phyloP scores from a whole-genome alignment of 352 stramenopile species.

The Thalassiosira oceanica region DNA sequence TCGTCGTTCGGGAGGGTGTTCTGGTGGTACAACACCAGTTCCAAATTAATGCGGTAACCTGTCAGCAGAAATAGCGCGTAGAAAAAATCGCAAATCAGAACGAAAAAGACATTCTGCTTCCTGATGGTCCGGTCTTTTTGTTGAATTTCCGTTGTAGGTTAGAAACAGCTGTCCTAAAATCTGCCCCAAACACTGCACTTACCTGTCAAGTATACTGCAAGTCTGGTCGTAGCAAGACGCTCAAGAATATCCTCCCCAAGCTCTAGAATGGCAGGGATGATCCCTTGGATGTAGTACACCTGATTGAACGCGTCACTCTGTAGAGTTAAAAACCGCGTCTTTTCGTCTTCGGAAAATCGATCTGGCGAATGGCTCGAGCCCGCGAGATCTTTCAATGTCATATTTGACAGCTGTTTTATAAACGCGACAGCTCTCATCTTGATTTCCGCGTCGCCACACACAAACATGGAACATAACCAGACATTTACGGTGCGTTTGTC shows the following conservation, averaged over 20 bases:
- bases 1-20: slow-evolving; percentile 16
- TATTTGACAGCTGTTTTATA: slow-evolving; percentile 33
- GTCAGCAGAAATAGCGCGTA: slow-evolving; percentile 37
- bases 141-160: too few relatives aligned
- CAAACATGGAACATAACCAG: slow-evolving; percentile 44
- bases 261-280: slow-evolving; percentile 37
- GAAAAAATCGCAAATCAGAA: slow-evolving; percentile 40
- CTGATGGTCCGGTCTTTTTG: slow-evolving; percentile 5
- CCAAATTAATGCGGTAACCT: slow-evolving; percentile 35
- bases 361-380: slow-evolving; percentile 24
- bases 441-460: slow-evolving; percentile 21
- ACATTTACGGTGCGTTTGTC: slow-evolving; percentile 51
- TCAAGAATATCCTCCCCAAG: slow-evolving; percentile 32
- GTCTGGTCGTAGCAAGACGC: slow-evolving; percentile 27
- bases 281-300: slow-evolving; percentile 30
- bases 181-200: too few relatives aligned
- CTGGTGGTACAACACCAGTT: slow-evolving; percentile 26
- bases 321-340: slow-evolving; percentile 22
- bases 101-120: slow-evolving; percentile 38
- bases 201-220: slow-evolving; percentile 44
- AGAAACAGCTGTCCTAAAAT: too few relatives aligned
- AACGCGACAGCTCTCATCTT: slow-evolving; percentile 36
- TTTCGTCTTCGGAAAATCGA: slow-evolving; percentile 34
- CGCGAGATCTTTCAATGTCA: slow-evolving; percentile 32
- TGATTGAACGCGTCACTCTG: slow-evolving; percentile 31